phyloP scores from a whole-genome alignment of 352 stramenopile species.

The Globisporangium spinosum region DNA sequence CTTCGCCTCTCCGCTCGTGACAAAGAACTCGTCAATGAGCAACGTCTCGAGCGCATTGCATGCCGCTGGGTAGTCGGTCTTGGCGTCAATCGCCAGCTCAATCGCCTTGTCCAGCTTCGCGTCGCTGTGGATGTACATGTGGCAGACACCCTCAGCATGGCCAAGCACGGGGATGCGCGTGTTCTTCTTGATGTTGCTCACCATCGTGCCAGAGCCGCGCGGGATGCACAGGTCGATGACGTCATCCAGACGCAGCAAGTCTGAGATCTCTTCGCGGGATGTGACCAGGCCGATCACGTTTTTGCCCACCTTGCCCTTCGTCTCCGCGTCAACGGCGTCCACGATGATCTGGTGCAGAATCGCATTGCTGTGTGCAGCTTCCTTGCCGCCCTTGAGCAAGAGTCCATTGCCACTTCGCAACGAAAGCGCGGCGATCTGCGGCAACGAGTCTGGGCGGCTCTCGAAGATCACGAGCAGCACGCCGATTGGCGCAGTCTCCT shows the following conservation, averaged over 20 bases:
- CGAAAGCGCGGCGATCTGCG: conserved; percentile 95
- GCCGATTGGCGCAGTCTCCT: conserved; percentile 95
- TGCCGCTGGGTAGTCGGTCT: conserved; percentile 97
- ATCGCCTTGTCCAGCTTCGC: conserved; percentile 86
- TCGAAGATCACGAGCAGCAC: conserved; percentile 99
- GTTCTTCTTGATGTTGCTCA: conserved; percentile 96
- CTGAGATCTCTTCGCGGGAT: conserved; percentile 90
- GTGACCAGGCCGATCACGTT: conserved; percentile 95
- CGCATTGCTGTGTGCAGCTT: conserved; percentile 89
- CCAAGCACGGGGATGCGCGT: conserved; percentile 97
- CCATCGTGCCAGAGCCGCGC: conserved; percentile 92
- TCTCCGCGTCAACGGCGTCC: conserved; percentile 89
- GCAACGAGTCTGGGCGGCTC: conserved; percentile 93
- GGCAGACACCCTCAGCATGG: conserved; percentile 97
- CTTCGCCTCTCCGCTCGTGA: conserved; percentile 69
- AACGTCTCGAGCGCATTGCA: conserved; percentile 98
- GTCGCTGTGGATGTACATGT: conserved; percentile 95
- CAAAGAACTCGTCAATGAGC: conserved; percentile 90
- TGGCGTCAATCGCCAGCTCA: conserved; percentile 94
- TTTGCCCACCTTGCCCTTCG: conserved; percentile 83
- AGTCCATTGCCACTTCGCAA: conserved; percentile 95
- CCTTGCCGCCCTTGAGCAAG: conserved; percentile 97
- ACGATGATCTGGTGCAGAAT: conserved; percentile 93
- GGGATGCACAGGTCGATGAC: conserved; percentile 99
- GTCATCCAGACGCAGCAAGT: conserved; percentile 93